Conservation (phyloP, 768 basidiomycete species). For the Mycena rebaudengoi region DNA sequence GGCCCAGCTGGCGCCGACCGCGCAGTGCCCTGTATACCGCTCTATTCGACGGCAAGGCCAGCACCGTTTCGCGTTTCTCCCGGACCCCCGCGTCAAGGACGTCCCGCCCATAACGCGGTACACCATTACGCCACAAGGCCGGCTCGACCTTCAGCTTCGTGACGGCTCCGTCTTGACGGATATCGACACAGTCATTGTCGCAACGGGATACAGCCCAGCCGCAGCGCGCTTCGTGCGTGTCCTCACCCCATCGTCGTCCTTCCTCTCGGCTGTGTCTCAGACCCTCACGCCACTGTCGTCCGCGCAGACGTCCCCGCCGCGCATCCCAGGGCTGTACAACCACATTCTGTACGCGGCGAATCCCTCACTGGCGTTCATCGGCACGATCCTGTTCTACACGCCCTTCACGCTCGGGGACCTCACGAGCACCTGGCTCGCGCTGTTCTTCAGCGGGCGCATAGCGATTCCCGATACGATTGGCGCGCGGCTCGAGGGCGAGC, state of each 20-base stretch:
- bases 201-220: slow-evolving; percentile 56
- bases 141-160: slow-evolving; percentile 44
- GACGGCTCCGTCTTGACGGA: slow-evolving; percentile 49
- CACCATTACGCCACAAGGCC: slow-evolving; percentile 25
- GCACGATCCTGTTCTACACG: slow-evolving; percentile 50
- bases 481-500: slow-evolving; percentile 48
- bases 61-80: slow-evolving; percentile 45
- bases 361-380: slow-evolving; percentile 56
- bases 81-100: slow-evolving; percentile 51
- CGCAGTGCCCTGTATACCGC: slow-evolving; percentile 52
- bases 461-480: slow-evolving; percentile 43
- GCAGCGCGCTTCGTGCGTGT: slow-evolving; percentile 52
- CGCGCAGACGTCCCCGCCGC: slow-evolving; percentile 37
- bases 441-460: slow-evolving; percentile 47
- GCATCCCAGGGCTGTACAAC: slow-evolving; percentile 54
- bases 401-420: slow-evolving; percentile 60
- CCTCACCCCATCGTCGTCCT: slow-evolving; percentile 17
- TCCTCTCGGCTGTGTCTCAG: neutral
- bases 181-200: slow-evolving; percentile 53
- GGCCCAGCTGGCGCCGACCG: slow-evolving; percentile 50
- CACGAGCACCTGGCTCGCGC: slow-evolving; percentile 56
- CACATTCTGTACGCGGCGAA: slow-evolving; percentile 57
- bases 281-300: slow-evolving; percentile 39
- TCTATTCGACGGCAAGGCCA: slow-evolving; percentile 47
- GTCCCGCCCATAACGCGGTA: slow-evolving; percentile 52